Percentiles rank a stretch among this genome's conserved stretches.
phyloP scores from a whole-genome alignment of 495 filamentous ascomycete genomes.

The Polyplosphaeria fusca region DNA sequence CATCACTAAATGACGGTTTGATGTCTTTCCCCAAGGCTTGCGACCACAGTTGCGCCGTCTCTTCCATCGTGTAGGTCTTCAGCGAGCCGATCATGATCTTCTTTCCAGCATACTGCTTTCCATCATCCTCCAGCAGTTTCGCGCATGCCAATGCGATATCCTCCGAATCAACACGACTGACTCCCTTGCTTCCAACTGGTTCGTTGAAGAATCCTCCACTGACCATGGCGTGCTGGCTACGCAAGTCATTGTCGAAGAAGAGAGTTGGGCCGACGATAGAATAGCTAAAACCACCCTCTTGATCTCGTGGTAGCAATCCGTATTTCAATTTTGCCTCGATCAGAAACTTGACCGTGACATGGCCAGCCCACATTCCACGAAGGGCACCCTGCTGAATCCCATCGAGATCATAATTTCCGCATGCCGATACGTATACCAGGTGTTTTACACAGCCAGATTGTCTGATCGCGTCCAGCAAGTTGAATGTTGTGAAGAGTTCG shows the following conservation, averaged over 20 bases:
- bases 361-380: no score
- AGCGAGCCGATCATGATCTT: slow-evolving; percentile 2
- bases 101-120: background rate
- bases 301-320: no score
- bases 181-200: background rate
- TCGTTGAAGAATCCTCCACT: background rate
- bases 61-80: background rate
- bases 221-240: background rate
- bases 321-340: no score
- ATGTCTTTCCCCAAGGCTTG: background rate
- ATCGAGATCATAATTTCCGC: slow-evolving; percentile 16
- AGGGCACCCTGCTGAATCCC: no score
- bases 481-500: slow-evolving; percentile 21
- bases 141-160: background rate
- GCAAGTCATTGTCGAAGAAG: background rate
- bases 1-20: background rate
- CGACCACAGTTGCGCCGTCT: background rate
- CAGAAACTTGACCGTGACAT: no score
- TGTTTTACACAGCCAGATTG: slow-evolving; percentile 19
- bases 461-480: slow-evolving; percentile 14
- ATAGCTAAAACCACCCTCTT: no score
- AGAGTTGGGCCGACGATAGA: background rate
- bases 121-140: background rate
- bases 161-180: background rate
- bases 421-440: slow-evolving; percentile 15